These are phyloP conservation scores for Talaromyces amestolkiae DNA, from an alignment of 2,329 filamentous ascomycete species.

Conservation along the genomic window DNA sequence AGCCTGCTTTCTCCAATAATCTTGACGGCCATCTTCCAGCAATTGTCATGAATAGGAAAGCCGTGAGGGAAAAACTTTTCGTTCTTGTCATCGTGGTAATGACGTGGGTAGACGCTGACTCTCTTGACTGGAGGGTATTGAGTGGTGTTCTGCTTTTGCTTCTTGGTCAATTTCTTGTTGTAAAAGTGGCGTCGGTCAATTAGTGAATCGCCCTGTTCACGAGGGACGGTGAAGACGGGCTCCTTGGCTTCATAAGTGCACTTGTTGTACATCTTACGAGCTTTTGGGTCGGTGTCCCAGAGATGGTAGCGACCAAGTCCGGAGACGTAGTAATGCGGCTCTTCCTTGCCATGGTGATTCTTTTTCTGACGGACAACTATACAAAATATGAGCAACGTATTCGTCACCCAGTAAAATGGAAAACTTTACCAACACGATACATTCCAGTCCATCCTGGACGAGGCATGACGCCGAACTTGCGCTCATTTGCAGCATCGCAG, in stretches of 20 bases:
- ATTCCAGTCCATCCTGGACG: constrained; percentile 14
- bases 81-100: constrained; percentile 10
- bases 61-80: constrained; percentile 13
- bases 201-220: constrained; percentile 3
- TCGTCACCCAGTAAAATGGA: not conserved
- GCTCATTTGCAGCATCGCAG: not conserved
- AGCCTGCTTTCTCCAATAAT: constrained; percentile 8
- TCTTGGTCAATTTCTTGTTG: constrained; percentile 7
- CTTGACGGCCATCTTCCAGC: constrained; percentile 11
- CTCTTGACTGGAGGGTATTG: not conserved
- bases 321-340: constrained; percentile 9
- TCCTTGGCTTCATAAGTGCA: not conserved
- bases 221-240: constrained; percentile 14
- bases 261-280: constrained; percentile 11
- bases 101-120: constrained; percentile 12
- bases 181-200: constrained; percentile 15
- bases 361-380: constrained; percentile 7
- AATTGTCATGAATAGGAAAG: constrained; percentile 15
- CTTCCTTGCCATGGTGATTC: not conserved
- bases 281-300: constrained; percentile 16
- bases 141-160: not conserved
- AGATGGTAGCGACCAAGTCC: constrained; percentile 15
- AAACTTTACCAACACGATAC: constrained; percentile 12
- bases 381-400: not conserved
- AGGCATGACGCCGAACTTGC: constrained; percentile 16